Base-by-base conservation (phyloP, 768 basidiomycete species). In the Trametes sanguinea region DNA sequence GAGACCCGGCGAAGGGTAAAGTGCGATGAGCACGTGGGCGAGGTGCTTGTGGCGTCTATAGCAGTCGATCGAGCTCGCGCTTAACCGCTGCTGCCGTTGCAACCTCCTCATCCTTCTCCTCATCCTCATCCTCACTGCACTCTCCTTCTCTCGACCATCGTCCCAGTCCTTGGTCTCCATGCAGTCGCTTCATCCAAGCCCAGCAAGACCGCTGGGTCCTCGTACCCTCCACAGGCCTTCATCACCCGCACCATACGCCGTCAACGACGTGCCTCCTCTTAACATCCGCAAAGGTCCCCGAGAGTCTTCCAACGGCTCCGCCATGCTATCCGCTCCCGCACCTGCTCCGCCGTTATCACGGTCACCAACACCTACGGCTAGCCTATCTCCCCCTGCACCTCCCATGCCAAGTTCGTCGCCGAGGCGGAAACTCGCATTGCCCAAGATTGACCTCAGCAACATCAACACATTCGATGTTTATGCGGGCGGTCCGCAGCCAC, bases 141-240 rank as follows among this genome's bases (percentile, higher is more conserved):
- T 60, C 56, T 46, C 53, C 56, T 51, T 60, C 57, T 50, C 27
- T 42, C 22, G 22, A 22, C 22, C 22, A 22, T 32, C 32, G 48
- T 35, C 39, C 55, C 58, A 43, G 54, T 47, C 68, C 53, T 64
- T 57, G 50, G 42, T 59, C 63, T 58, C 70, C 53, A 70, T 71
- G 66, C 67, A 70, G 50, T 69, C 72, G 57, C 60, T 69, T 54
- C 72, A 69, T 50, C 60, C 71, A 27, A 61, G 59, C 57, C 68
- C 69, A 10, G 60, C 73, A 17, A 78, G 83, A 56, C 85, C 85
- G 43, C 72, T 77, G 57, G 85, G 85, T 30, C 85, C 85, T 46
- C 81, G 84, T 35, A 76, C 67, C 13, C 65, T 74, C 46, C 75
- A 67, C 46, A 78, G 81, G 37, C 68, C 81, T 0, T 71, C 80